These are phyloP conservation scores for Prunus davidiana DNA, from an alignment of 306 rosid species.

Conservation along the genomic window DNA sequence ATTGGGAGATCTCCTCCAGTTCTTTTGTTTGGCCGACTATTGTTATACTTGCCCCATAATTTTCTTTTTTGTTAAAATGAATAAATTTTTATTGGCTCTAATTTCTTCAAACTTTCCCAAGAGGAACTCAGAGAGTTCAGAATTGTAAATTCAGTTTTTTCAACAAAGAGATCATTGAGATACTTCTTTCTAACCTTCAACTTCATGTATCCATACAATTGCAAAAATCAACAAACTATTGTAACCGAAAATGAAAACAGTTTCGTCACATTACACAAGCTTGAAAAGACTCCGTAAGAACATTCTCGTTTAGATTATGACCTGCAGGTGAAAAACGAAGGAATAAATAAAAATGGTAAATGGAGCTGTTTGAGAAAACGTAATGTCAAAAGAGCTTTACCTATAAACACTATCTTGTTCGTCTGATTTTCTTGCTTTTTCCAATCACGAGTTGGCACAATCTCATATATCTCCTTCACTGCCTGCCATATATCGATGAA, in stretches of 20 bases:
- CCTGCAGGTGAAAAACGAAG: constrained; percentile 30
- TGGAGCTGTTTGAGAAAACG: background rate
- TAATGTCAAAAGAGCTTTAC: constrained; percentile 29
- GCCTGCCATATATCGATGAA: constrained; percentile 47
- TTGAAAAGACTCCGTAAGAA: constrained; percentile 41
- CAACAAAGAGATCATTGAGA: too few relatives aligned
- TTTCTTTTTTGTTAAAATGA: too few relatives aligned
- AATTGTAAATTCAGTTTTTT: background rate
- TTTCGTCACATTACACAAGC: constrained; percentile 12
- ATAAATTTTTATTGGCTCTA: too few relatives aligned
- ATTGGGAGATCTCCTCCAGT: too few relatives aligned
- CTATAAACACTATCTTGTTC: constrained; percentile 89
- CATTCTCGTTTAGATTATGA: constrained; percentile 37
- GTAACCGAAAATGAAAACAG: background rate
- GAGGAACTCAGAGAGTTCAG: background rate
- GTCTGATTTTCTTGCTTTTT: constrained; percentile 53
- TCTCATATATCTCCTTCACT: constrained; percentile 84
- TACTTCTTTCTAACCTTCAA: too few relatives aligned
- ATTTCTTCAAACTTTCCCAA: too few relatives aligned
- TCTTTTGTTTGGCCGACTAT: too few relatives aligned
- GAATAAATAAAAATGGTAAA: background rate
- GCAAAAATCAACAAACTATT: background rate
- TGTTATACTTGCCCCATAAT: too few relatives aligned
- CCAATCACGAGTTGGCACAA: constrained; percentile 88
- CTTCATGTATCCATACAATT: background rate